phyloP scores from a whole-genome alignment of 1,284 basidiomycete species.

The Schizophyllum amplum region DNA sequence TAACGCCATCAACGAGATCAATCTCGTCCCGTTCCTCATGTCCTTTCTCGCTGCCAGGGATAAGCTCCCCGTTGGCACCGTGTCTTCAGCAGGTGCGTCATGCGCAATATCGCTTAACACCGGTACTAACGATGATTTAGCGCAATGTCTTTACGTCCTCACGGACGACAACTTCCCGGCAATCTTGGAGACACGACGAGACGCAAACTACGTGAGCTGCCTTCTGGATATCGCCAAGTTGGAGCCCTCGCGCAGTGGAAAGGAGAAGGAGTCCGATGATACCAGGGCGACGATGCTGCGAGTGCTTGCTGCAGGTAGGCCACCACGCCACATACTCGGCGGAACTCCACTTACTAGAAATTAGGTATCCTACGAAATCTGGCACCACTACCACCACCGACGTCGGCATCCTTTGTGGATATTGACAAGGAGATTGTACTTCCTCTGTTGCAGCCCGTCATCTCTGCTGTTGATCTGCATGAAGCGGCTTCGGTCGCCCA shows the following conservation, averaged over 20 bases:
- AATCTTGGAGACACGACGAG: slow-evolving; percentile 50
- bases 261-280: slow-evolving; percentile 35
- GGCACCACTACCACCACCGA: slow-evolving; percentile 60
- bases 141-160: slow-evolving; percentile 85
- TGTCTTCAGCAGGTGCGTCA: slow-evolving; percentile 78
- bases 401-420: slow-evolving; percentile 55
- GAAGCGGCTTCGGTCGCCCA: slow-evolving; percentile 45
- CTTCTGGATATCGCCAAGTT: slow-evolving; percentile 61
- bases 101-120: not conserved
- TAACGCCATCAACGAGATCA: slow-evolving; percentile 75
- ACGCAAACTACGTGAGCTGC: slow-evolving; percentile 59
- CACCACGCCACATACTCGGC: too few species aligned
- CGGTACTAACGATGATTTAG: slow-evolving; percentile 30
- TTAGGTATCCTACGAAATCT: slow-evolving; percentile 76
- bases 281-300: slow-evolving; percentile 48
- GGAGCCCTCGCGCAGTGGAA: slow-evolving; percentile 29
- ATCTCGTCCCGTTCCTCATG: slow-evolving; percentile 74
- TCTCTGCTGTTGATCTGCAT: slow-evolving; percentile 54
- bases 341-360: too few species aligned
- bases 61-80: slow-evolving; percentile 59
- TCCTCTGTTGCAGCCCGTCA: slow-evolving; percentile 63
- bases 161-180: slow-evolving; percentile 80
- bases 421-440: slow-evolving; percentile 66
- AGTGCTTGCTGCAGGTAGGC: slow-evolving; percentile 65
- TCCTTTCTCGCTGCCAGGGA: slow-evolving; percentile 70